A percentile compares a stretch with the other conserved stretches of the same genome.
Evolutionary conservation across 768 basidiomycete genomes (phyloP).

Genomic region (Lentinula aciculospora): DNA sequence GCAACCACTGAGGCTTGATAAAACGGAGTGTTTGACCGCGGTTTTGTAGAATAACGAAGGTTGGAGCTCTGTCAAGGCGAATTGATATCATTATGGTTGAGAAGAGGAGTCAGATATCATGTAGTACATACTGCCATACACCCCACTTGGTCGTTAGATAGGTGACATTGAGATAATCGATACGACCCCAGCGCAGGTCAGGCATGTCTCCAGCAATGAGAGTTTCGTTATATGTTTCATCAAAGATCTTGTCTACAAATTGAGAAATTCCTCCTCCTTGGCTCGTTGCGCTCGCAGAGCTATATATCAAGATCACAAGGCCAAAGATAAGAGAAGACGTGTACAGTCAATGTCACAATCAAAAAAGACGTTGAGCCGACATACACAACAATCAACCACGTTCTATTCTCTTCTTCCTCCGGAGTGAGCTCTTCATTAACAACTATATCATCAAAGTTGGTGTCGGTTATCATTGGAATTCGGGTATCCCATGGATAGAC

Average conservation of each 20-base stretch:
- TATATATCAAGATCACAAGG: slow-evolving; percentile 24
- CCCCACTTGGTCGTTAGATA: slow-evolving; percentile 80
- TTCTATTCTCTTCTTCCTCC: slow-evolving; percentile 60
- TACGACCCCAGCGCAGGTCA: slow-evolving; percentile 74
- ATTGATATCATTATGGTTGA: background rate
- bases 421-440: slow-evolving; percentile 61
- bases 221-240: slow-evolving; percentile 65
- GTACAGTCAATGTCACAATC: background rate
- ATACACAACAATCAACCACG: slow-evolving; percentile 79
- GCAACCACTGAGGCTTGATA: slow-evolving; percentile 59
- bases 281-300: slow-evolving; percentile 47
- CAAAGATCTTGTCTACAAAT: slow-evolving; percentile 68
- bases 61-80: slow-evolving; percentile 59
- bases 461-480: slow-evolving; percentile 76
- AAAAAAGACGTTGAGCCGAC: slow-evolving; percentile 18
- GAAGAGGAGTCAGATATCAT: slow-evolving; percentile 1
- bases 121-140: slow-evolving; percentile 67
- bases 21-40: slow-evolving; percentile 80
- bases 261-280: slow-evolving; percentile 64
- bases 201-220: slow-evolving; percentile 55
- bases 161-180: slow-evolving; percentile 86
- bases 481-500: slow-evolving; percentile 57
- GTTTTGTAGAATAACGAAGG: slow-evolving; percentile 63
- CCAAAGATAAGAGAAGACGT: slow-evolving; percentile 1
- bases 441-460: slow-evolving; percentile 69